These are phyloP conservation scores for Fusarium lyarnte DNA, from an alignment of 2,329 filamentous ascomycete genomes.

Conservation along the genomic window DNA sequence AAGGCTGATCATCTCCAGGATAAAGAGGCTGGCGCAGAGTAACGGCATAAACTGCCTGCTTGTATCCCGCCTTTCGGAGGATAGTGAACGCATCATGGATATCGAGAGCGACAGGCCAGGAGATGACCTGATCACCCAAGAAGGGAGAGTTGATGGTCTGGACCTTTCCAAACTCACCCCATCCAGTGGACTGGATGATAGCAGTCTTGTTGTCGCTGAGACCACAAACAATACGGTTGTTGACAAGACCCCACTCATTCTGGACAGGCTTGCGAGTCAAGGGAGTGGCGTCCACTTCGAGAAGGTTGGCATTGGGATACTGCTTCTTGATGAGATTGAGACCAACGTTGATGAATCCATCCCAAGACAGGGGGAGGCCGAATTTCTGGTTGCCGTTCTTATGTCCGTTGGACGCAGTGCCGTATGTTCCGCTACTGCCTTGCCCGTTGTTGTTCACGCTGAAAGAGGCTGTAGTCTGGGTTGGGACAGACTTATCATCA, in stretches of 20 bases:
- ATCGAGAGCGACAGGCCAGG: slow-evolving; percentile 11
- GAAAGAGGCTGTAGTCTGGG: neutral
- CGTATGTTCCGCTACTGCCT: neutral
- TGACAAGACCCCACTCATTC: slow-evolving; percentile 24
- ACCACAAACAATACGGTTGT: slow-evolving; percentile 15
- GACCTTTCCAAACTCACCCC: slow-evolving; percentile 14
- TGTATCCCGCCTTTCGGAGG: slow-evolving; percentile 21
- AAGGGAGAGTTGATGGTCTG: slow-evolving; percentile 10
- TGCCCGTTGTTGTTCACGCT: neutral
- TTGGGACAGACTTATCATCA: neutral
- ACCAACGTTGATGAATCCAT: slow-evolving; percentile 21
- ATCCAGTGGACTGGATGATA: slow-evolving; percentile 19
- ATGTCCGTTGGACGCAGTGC: neutral
- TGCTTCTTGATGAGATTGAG: slow-evolving; percentile 12
- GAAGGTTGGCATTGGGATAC: slow-evolving; percentile 8
- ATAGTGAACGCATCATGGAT: slow-evolving; percentile 17
- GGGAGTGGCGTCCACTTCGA: slow-evolving; percentile 20
- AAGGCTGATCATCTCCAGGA: slow-evolving; percentile 18
- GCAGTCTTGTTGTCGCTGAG: slow-evolving; percentile 14
- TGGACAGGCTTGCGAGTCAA: neutral
- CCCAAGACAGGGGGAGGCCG: slow-evolving; percentile 15
- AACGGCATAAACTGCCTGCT: neutral
- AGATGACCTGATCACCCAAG: neutral
- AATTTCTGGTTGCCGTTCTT: neutral
- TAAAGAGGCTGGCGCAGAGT: slow-evolving; percentile 17